A percentile compares a stretch with the other conserved stretches of the same genome.
phyloP scores from a whole-genome alignment of 139 green algal species.

The Astrephomene gubernaculifera region DNA sequence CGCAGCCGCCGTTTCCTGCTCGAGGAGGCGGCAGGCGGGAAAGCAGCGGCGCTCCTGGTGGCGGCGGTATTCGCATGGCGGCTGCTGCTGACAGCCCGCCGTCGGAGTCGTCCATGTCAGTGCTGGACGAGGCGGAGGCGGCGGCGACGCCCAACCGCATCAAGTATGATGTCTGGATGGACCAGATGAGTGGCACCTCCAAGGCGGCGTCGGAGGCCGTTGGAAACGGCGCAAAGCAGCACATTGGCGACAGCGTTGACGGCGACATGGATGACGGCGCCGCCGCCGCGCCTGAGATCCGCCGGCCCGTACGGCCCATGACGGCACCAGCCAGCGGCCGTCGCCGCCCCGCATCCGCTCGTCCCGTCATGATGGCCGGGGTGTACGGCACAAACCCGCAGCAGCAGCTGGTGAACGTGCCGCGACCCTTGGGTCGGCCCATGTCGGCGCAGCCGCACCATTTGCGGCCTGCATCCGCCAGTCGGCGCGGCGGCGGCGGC shows the following conservation, averaged over 20 bases:
- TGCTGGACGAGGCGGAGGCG: slow-evolving; percentile 19
- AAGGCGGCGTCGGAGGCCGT: background rate
- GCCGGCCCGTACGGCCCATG: background rate
- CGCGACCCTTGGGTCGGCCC: background rate
- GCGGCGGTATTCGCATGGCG: too few species aligned
- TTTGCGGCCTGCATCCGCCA: background rate
- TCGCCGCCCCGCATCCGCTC: slow-evolving; percentile 9
- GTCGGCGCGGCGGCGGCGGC: background rate
- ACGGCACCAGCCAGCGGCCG: background rate
- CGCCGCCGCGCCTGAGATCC: too few species aligned
- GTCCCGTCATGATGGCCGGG: background rate
- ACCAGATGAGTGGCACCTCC: slow-evolving; percentile 1
- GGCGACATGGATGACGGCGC: too few species aligned
- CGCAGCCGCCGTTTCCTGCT: background rate
- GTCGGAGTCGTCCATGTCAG: slow-evolving; percentile 7
- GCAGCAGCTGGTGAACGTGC: background rate
- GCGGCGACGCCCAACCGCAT: slow-evolving; percentile 17
- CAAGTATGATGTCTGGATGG: slow-evolving; percentile 40
- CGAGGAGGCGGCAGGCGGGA: background rate
- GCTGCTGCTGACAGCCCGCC: background rate
- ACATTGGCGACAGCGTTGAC: background rate
- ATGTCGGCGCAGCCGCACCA: slow-evolving; percentile 49
- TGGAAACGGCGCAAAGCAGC: background rate
- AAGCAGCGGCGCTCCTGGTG: too few species aligned
- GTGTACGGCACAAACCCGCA: background rate